Percentiles rank a stretch among this genome's conserved stretches.
These are phyloP conservation scores for Neopestalotiopsis rosae DNA, from an alignment of 2,329 filamentous ascomycete species.

Conservation along the genomic window DNA sequence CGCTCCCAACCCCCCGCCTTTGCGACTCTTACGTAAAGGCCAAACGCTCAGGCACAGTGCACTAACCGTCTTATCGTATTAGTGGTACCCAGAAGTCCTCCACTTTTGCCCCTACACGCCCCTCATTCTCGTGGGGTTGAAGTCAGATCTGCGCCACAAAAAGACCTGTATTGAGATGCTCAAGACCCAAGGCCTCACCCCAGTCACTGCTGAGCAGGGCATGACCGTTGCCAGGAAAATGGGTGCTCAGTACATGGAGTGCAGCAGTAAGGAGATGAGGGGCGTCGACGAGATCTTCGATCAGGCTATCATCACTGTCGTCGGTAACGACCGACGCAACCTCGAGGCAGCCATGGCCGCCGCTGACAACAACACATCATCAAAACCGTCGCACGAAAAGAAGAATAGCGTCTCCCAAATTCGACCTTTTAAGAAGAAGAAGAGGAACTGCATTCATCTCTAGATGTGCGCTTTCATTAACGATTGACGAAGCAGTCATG, in stretches of 20 bases:
- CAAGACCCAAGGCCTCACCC: conserved; percentile 95
- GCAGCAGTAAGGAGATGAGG: conserved; percentile 95
- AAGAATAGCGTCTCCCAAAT: conserved; percentile 49
- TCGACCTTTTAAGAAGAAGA: conserved; percentile 73
- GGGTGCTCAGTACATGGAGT: conserved; percentile 96
- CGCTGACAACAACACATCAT: conserved; percentile 39
- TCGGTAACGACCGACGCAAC: conserved; percentile 77
- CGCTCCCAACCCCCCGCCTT: background rate
- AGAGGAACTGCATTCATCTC: conserved; percentile 81
- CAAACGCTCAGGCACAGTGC: background rate
- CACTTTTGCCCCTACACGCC: conserved; percentile 99
- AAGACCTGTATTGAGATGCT: conserved; percentile 97
- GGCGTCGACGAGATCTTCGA: conserved; percentile 98
- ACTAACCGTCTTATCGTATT: conserved; percentile 16
- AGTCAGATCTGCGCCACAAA: conserved; percentile 95
- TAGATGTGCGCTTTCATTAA: conserved; percentile 46
- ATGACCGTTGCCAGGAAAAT: conserved; percentile 89
- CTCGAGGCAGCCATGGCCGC: conserved; percentile 54
- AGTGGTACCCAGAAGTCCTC: conserved; percentile 99
- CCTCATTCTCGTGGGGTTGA: conserved; percentile 92
- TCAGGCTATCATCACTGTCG: conserved; percentile 85
- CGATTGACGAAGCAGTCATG: conserved; percentile 19
- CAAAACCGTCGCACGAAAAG: conserved; percentile 34
- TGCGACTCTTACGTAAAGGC: background rate
- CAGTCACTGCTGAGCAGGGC: conserved; percentile 91